Conservation (phyloP, 768 basidiomycete genomes). For the Tricholoma hemisulphureum region DNA sequence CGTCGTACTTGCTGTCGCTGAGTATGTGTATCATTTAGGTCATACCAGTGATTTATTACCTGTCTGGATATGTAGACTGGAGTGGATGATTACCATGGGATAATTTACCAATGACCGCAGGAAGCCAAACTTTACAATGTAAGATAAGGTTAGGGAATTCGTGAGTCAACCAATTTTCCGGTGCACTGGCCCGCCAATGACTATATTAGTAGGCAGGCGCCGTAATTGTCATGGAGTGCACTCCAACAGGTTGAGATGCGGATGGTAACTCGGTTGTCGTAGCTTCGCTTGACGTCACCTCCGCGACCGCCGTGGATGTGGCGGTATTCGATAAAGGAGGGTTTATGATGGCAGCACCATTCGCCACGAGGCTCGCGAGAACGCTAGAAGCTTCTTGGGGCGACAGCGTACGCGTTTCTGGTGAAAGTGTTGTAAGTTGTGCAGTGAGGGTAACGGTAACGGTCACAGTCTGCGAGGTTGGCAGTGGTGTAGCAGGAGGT, state of each 20-base stretch:
- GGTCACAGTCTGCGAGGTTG: conserved; percentile 21
- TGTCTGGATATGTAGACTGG: neutral
- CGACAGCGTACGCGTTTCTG: conserved; percentile 42
- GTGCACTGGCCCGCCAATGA: too few relatives aligned
- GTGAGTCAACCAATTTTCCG: too few relatives aligned
- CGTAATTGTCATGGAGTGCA: neutral
- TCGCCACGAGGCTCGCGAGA: conserved; percentile 36
- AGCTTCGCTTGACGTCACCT: neutral
- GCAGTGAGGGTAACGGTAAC: conserved; percentile 31
- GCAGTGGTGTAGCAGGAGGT: conserved; percentile 1
- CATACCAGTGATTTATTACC: neutral
- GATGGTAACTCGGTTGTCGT: neutral
- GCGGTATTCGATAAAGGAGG: neutral
- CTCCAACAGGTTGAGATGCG: neutral
- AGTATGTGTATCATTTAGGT: neutral
- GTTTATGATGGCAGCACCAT: conserved; percentile 17
- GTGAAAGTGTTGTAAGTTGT: conserved; percentile 26
- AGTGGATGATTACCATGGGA: neutral
- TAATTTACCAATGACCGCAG: too few relatives aligned
- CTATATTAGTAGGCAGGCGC: neutral
- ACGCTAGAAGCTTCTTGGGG: conserved; percentile 43
- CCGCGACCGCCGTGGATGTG: neutral
- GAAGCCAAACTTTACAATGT: too few relatives aligned
- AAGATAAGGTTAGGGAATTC: too few relatives aligned
- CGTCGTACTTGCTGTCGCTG: neutral